Percentiles rank a stretch among this genome's conserved stretches.
These are phyloP conservation scores for Solanum phureja DNA, from an alignment of 257 asterid species.

Conservation along the genomic window DNA sequence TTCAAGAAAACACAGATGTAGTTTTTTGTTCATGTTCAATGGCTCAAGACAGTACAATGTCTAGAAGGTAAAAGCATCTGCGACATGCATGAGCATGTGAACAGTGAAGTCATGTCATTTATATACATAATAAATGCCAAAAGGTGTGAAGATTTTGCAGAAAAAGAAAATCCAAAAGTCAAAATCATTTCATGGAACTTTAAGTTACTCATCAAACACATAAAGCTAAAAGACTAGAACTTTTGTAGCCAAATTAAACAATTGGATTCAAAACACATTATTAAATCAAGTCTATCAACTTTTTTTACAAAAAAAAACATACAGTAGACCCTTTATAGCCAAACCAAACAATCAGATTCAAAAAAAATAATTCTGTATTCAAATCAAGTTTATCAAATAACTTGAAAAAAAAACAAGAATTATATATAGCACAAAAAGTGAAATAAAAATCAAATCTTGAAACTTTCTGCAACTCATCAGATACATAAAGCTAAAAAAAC, in stretches of 20 bases:
- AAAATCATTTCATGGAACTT: not conserved
- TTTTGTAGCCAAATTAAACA: not conserved
- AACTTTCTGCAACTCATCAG: constrained; percentile 18
- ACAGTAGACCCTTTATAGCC: not conserved
- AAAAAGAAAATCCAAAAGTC: not conserved
- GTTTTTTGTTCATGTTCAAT: not conserved
- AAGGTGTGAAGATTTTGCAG: not conserved
- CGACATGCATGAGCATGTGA: not conserved
- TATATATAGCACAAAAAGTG: not conserved
- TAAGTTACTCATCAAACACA: not conserved
- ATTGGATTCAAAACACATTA: not conserved
- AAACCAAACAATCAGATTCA: not conserved
- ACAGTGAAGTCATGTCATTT: not conserved
- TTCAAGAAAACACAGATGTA: not conserved
- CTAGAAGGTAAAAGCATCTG: not conserved
- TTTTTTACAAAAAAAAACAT: not conserved
- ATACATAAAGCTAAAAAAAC: constrained; percentile 1
- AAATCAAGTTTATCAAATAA: not conserved
- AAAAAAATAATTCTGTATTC: not conserved
- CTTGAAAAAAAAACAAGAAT: not conserved
- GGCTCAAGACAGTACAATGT: not conserved
- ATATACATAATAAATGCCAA: not conserved
- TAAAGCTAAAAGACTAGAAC: not conserved
- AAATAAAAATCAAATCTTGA: not conserved
- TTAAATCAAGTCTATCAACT: not conserved